Conservation (phyloP, 345 rosid species). For the Melastoma malabathricum region DNA sequence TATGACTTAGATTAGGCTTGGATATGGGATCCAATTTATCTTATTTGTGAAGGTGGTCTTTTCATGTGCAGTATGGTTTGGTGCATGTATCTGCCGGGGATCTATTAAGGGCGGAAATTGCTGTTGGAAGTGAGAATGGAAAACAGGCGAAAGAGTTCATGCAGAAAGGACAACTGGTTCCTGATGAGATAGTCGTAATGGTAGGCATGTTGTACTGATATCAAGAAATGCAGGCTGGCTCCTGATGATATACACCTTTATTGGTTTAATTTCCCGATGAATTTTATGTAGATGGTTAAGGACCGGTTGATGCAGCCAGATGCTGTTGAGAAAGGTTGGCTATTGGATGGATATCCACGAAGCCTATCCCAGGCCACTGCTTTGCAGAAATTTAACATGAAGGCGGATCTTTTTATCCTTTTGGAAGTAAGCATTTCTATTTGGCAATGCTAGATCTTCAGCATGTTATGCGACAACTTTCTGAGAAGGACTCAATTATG, state of each 20-base stretch:
- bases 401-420: conserved; percentile 77
- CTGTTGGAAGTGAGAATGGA: conserved; percentile 77
- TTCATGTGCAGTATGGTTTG: conserved; percentile 70
- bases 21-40: not conserved
- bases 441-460: not conserved
- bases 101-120: conserved; percentile 66
- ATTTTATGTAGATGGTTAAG: conserved; percentile 55
- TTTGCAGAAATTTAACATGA: conserved; percentile 47
- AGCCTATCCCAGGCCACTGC: conserved; percentile 82
- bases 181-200: conserved; percentile 65
- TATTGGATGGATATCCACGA: conserved; percentile 93
- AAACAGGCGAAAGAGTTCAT: conserved; percentile 64
- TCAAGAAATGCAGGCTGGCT: too few species aligned
- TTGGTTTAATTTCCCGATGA: too few species aligned
- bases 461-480: too few species aligned
- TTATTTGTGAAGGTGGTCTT: conserved; percentile 21
- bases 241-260: too few species aligned
- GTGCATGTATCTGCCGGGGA: conserved; percentile 93
- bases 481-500: too few species aligned
- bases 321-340: conserved; percentile 79
- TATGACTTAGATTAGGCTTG: too few species aligned
- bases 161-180: conserved; percentile 81
- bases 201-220: conserved; percentile 15
- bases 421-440: conserved; percentile 43
- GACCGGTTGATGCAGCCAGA: conserved; percentile 60